phyloP scores from a whole-genome alignment of 2,329 filamentous ascomycete genomes.

The Calonectria ilicicola region DNA sequence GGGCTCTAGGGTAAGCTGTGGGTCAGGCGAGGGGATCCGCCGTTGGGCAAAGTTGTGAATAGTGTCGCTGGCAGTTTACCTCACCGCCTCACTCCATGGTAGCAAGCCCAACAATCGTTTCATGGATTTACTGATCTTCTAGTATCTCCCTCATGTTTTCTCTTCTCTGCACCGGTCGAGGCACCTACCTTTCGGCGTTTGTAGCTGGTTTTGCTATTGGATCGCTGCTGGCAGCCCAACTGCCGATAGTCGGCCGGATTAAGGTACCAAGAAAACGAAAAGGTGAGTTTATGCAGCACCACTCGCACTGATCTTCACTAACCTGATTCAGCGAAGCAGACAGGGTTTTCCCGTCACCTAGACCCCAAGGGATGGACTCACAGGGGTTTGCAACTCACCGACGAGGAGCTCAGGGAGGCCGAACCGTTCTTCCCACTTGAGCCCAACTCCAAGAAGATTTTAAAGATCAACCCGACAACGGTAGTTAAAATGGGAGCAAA shows the following conservation, averaged over 20 bases:
- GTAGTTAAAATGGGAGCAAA: not conserved
- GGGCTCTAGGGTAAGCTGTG: not conserved
- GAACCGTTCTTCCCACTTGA: not conserved
- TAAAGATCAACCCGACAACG: not conserved
- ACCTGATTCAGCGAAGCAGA: not conserved
- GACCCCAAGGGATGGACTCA: slow-evolving; percentile 2
- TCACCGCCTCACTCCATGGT: not conserved
- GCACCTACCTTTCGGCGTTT: slow-evolving; percentile 7
- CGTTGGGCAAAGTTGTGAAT: slow-evolving; percentile 6
- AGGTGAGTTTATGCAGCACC: not conserved
- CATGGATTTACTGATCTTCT: not conserved
- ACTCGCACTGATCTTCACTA: not conserved
- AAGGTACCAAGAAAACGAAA: not conserved
- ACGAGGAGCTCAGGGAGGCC: not conserved
- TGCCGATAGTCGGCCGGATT: not conserved
- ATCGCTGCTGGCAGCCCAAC: not conserved
- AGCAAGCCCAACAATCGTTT: not conserved
- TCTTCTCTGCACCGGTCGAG: not conserved
- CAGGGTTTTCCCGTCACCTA: not conserved
- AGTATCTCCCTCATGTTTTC: not conserved
- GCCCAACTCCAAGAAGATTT: not conserved
- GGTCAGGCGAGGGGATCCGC: not conserved
- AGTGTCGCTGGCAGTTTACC: not conserved
- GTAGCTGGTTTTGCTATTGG: not conserved
- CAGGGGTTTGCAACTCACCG: not conserved